These are phyloP conservation scores for Chrysanthemum lavandulifolium DNA, from an alignment of 129 eudicot species.

Conservation along the genomic window DNA sequence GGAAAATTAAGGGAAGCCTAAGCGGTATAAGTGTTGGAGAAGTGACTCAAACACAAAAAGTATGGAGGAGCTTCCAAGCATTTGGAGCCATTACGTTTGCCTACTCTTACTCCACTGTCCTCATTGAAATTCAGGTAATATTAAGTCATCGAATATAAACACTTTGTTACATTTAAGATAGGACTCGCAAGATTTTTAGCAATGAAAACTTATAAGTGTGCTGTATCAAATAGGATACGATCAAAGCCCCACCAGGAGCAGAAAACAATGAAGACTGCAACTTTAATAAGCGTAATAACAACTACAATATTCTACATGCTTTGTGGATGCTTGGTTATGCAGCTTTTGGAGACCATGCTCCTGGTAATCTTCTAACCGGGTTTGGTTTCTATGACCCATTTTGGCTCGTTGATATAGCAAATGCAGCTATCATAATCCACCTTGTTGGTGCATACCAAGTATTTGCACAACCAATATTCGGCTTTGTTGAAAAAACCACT, in stretches of 20 bases:
- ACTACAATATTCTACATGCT: conserved; percentile 65
- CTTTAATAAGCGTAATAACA: conserved; percentile 45
- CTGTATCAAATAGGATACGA: conserved; percentile 38
- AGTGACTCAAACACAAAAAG: conserved; percentile 50
- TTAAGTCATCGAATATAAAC: too few species aligned
- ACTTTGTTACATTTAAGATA: too few species aligned
- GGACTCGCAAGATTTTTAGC: too few species aligned
- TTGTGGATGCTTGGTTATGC: conserved; percentile 74
- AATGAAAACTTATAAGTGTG: neutral
- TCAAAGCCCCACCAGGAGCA: conserved; percentile 60
- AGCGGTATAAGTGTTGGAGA: conserved; percentile 56
- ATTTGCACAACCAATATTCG: conserved; percentile 63
- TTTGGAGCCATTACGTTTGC: conserved; percentile 67
- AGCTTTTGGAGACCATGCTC: conserved; percentile 65
- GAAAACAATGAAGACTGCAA: conserved; percentile 58
- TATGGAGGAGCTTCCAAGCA: conserved; percentile 71
- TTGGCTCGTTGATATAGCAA: conserved; percentile 73
- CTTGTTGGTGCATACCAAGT: conserved; percentile 74
- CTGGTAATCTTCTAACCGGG: conserved; percentile 74
- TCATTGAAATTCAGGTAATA: conserved; percentile 51
- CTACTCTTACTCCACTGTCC: conserved; percentile 54
- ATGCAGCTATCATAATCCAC: conserved; percentile 65
- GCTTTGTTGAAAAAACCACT: conserved; percentile 47
- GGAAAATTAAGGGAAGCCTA: conserved; percentile 53
- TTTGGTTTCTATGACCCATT: conserved; percentile 60